Conservation (phyloP, 371 early-diverging fungal genomes). For the Lichtheimia ornata region DNA sequence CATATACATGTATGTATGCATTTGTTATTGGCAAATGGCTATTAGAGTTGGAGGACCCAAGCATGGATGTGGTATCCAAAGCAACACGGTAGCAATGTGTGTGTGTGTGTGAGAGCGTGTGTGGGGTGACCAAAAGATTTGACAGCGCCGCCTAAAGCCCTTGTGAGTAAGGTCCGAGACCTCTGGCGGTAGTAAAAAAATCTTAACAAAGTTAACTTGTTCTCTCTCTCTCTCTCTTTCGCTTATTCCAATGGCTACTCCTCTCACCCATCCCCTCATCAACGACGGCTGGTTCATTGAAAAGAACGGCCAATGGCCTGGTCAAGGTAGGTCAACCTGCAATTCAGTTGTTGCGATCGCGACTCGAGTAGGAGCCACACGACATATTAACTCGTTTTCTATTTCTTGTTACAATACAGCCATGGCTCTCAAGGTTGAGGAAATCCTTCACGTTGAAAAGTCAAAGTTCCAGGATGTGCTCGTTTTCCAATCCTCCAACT, state of each 20-base stretch:
- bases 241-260: slow-evolving; percentile 38
- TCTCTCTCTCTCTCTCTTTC: slow-evolving; percentile 11
- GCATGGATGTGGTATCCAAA: neutral
- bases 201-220: slow-evolving; percentile 2
- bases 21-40: too few species aligned
- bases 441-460: slow-evolving; percentile 92
- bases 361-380: neutral
- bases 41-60: too few species aligned
- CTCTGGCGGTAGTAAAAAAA: neutral
- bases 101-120: neutral
- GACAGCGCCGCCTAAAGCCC: slow-evolving; percentile 1
- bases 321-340: slow-evolving; percentile 70
- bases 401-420: slow-evolving; percentile 48
- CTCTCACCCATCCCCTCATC: slow-evolving; percentile 86
- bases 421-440: slow-evolving; percentile 91
- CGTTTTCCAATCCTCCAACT: slow-evolving; percentile 91
- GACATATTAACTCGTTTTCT: neutral
- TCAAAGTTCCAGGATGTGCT: slow-evolving; percentile 95
- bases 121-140: neutral
- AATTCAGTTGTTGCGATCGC: neutral
- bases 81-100: neutral
- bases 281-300: slow-evolving; percentile 96
- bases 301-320: slow-evolving; percentile 93
- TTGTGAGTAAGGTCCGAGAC: neutral
- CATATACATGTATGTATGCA: too few species aligned